phyloP scores from a whole-genome alignment of 257 asterid genomes.

The Scutellaria galericulata region DNA sequence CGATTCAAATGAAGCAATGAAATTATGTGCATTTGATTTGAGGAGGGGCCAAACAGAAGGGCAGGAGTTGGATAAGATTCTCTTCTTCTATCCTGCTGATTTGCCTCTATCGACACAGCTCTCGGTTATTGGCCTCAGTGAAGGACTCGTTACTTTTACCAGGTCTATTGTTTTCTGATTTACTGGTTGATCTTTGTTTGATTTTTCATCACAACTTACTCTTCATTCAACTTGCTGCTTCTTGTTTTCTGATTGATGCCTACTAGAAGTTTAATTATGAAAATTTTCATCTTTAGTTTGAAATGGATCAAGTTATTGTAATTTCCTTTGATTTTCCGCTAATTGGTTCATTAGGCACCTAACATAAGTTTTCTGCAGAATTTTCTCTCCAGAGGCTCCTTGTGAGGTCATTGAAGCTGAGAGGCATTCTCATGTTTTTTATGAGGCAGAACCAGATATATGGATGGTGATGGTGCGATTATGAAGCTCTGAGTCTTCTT shows the following conservation, averaged over 20 bases:
- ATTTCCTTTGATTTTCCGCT: slow-evolving; percentile 3
- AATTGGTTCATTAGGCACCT: slow-evolving; percentile 19
- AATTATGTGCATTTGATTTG: slow-evolving; percentile 88
- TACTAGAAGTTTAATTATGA: neutral
- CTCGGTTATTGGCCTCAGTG: slow-evolving; percentile 82
- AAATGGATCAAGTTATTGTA: slow-evolving; percentile 1
- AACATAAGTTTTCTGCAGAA: slow-evolving; percentile 54
- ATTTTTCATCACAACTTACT: neutral
- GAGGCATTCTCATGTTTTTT: slow-evolving; percentile 89
- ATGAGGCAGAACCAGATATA: slow-evolving; percentile 94
- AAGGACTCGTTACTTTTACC: slow-evolving; percentile 61
- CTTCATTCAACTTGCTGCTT: neutral
- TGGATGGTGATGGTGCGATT: slow-evolving; percentile 99
- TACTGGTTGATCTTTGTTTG: neutral
- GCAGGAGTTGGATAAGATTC: slow-evolving; percentile 93
- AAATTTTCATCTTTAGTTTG: slow-evolving; percentile 13
- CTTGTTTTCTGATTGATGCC: neutral
- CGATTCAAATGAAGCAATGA: slow-evolving; percentile 59
- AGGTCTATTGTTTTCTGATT: slow-evolving; percentile 49
- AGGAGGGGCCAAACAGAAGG: slow-evolving; percentile 98
- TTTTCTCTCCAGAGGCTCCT: slow-evolving; percentile 93
- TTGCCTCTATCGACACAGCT: slow-evolving; percentile 75
- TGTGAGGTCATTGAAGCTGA: slow-evolving; percentile 97
- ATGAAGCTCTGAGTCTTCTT: slow-evolving; percentile 21
- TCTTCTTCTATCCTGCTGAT: slow-evolving; percentile 88